Conservation (phyloP, 768 basidiomycete species). For the Podaxis sp. region DNA sequence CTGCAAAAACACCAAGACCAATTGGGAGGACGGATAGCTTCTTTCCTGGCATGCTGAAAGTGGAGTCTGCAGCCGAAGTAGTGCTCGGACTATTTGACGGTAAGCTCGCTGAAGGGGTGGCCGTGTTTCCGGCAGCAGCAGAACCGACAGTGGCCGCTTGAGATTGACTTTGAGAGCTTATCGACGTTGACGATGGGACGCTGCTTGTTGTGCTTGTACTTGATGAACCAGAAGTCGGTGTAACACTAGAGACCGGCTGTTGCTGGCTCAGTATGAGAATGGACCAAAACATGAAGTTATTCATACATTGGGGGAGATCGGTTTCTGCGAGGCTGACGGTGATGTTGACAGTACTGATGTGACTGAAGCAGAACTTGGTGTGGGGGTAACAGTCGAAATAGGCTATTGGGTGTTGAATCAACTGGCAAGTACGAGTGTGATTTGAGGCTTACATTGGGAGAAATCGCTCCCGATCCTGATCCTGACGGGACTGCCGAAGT, state of each 20-base stretch:
- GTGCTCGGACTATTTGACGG: slow-evolving; percentile 20
- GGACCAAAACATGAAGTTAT: not conserved
- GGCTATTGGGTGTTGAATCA: not conserved
- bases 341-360: not conserved
- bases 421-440: not conserved
- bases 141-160: slow-evolving; percentile 8
- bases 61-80: slow-evolving; percentile 31
- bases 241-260: slow-evolving; percentile 5
- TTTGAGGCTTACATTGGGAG: not conserved
- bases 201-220: not conserved
- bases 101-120: slow-evolving; percentile 14
- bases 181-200: not conserved
- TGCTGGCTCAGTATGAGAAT: not conserved
- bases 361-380: slow-evolving; percentile 10
- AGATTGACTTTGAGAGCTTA: not conserved
- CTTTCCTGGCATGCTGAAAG: slow-evolving; percentile 72
- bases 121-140: slow-evolving; percentile 20
- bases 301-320: not conserved
- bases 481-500: slow-evolving; percentile 1
- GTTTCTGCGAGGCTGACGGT: not conserved
- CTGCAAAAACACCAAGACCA: slow-evolving; percentile 81
- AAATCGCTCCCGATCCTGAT: not conserved
- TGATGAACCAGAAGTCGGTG: slow-evolving; percentile 13
- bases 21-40: slow-evolving; percentile 75
- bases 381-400: slow-evolving; percentile 13